These are phyloP conservation scores for Dissophora ornata DNA, from an alignment of 192 early-diverging fungal species.

Conservation along the genomic window DNA sequence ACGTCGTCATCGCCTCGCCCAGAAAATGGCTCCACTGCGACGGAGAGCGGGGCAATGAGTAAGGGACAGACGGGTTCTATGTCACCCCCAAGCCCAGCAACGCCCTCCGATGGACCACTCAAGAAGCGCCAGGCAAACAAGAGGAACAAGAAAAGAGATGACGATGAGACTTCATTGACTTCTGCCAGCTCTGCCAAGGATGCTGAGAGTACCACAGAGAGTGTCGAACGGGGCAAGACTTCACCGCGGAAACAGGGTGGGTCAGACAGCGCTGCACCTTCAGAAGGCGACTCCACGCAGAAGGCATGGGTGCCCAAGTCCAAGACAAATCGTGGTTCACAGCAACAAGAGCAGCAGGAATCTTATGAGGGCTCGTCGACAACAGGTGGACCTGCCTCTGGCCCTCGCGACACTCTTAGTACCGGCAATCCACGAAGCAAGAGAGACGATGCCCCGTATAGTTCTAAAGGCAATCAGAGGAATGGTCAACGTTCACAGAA, in stretches of 20 bases:
- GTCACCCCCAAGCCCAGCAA: not conserved
- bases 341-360: too few relatives aligned
- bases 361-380: too few relatives aligned
- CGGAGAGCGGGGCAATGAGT: not conserved
- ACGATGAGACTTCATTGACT: slow-evolving; percentile 15
- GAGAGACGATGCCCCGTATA: not conserved
- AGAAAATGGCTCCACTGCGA: not conserved
- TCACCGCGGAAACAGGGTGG: not conserved
- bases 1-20: not conserved
- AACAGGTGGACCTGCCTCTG: too few relatives aligned
- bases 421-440: too few relatives aligned
- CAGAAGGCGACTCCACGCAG: too few relatives aligned
- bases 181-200: slow-evolving; percentile 9
- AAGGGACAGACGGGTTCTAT: not conserved
- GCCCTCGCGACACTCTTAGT: too few relatives aligned
- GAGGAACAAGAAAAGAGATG: slow-evolving; percentile 31
- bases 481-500: not conserved
- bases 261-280: too few relatives aligned
- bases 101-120: not conserved
- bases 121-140: slow-evolving; percentile 30
- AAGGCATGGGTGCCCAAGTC: too few relatives aligned
- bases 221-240: not conserved
- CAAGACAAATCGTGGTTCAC: not conserved
- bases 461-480: not conserved
- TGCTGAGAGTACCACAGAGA: not conserved